Percentiles rank a stretch among this genome's conserved stretches.
Evolutionary conservation across 139 green algal genomes (phyloP).

Genomic region (Volvox reticuliferus): DNA sequence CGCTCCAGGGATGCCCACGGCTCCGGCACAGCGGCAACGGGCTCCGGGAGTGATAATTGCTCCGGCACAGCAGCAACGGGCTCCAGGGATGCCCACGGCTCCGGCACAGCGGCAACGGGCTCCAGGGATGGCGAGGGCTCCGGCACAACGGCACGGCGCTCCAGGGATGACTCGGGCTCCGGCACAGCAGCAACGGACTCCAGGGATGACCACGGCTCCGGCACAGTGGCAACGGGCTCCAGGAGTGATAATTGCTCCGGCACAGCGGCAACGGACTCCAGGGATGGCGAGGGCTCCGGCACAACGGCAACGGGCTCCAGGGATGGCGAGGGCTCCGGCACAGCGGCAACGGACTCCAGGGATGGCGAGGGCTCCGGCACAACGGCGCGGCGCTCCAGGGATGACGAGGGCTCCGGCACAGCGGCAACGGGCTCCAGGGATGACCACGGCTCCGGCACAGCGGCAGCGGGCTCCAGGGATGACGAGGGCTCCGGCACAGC

Average conservation of each 20-base stretch:
- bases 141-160: neutral
- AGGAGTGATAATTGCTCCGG: neutral
- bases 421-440: too few species aligned
- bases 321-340: too few species aligned
- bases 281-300: too few species aligned
- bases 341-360: neutral
- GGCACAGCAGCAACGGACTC: too few species aligned
- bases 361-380: too few species aligned
- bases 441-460: too few species aligned
- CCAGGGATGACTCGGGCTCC: too few species aligned
- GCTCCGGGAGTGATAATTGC: too few species aligned
- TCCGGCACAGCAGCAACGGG: neutral
- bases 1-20: neutral
- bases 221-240: neutral
- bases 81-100: too few species aligned
- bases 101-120: neutral
- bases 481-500: too few species aligned
- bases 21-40: neutral
- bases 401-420: neutral
- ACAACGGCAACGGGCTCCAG: neutral
- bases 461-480: too few species aligned
- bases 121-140: neutral
- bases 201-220: too few species aligned
- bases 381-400: neutral
- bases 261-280: neutral